These are phyloP conservation scores for Tephrocybe sp. DNA, from an alignment of 768 basidiomycete species.

Conservation along the genomic window DNA sequence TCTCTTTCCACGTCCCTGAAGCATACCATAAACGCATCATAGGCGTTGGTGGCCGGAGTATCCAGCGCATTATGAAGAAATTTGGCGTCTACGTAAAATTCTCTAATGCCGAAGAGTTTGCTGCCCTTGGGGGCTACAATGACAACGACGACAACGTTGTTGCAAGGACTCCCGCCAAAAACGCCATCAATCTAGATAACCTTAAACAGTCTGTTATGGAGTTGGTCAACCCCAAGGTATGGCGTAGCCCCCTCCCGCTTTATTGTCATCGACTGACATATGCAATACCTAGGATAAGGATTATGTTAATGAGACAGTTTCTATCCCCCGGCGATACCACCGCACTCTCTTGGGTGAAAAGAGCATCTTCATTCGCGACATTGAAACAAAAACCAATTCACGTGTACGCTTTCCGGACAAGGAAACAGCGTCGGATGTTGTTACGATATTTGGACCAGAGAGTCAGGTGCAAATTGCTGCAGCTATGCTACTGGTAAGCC, in stretches of 20 bases:
- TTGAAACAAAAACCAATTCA: constrained; percentile 95
- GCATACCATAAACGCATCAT: constrained; percentile 99
- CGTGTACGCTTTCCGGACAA: constrained; percentile 91
- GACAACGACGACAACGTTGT: constrained; percentile 99
- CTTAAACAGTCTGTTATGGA: constrained; percentile 97
- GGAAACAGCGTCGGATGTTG: constrained; percentile 90
- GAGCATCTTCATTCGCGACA: constrained; percentile 94
- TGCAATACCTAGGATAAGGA: constrained; percentile 80
- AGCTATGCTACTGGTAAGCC: constrained; percentile 85
- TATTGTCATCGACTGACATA: constrained; percentile 1
- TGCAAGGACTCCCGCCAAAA: constrained; percentile 97
- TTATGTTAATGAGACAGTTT: constrained; percentile 89
- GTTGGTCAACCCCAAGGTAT: constrained; percentile 91
- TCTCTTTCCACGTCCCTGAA: constrained; percentile 98
- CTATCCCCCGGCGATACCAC: constrained; percentile 93
- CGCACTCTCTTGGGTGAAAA: constrained; percentile 94
- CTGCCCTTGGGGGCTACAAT: constrained; percentile 88
- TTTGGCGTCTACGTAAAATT: constrained; percentile 99
- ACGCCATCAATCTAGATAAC: constrained; percentile 91
- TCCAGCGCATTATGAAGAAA: constrained; percentile 99
- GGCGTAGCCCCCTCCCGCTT: constrained; percentile 16
- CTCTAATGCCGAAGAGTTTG: constrained; percentile 96
- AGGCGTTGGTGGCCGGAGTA: constrained; percentile 95
- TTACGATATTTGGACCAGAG: constrained; percentile 96
- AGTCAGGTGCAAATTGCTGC: constrained; percentile 96